Conservation (phyloP, 441 rosid species). For the Kokia cookei region DNA sequence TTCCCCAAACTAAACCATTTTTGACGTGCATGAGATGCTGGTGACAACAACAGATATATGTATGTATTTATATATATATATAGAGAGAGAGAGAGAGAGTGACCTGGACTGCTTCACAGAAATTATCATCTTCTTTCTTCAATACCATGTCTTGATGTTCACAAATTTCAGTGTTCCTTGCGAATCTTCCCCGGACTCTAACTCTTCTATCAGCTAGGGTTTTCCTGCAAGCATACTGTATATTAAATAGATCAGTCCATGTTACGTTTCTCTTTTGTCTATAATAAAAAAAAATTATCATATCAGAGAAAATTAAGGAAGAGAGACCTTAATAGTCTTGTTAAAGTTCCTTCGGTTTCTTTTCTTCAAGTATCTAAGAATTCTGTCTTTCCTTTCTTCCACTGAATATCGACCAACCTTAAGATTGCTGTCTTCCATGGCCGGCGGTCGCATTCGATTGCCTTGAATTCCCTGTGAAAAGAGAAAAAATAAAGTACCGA, state of each 20-base stretch:
- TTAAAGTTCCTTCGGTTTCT: slow-evolving; percentile 91
- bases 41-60: not conserved
- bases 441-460: slow-evolving; percentile 21
- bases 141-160: slow-evolving; percentile 45
- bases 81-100: not conserved
- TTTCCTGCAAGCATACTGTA: slow-evolving; percentile 94
- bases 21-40: not conserved
- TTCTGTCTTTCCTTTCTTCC: slow-evolving; percentile 84
- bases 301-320: not conserved
- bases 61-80: not conserved
- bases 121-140: slow-evolving; percentile 29
- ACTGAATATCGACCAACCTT: slow-evolving; percentile 76
- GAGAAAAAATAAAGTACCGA: not conserved
- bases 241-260: not conserved
- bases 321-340: slow-evolving; percentile 87
- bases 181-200: slow-evolving; percentile 91
- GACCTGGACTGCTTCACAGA: slow-evolving; percentile 46
- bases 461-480: slow-evolving; percentile 42
- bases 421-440: slow-evolving; percentile 30
- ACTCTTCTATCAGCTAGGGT: slow-evolving; percentile 91
- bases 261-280: not conserved
- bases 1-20: not conserved
- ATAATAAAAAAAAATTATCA: not conserved
- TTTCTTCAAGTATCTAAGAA: slow-evolving; percentile 80
- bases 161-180: slow-evolving; percentile 57